Conservation (phyloP, 2,329 filamentous ascomycete species). For the Hysterium pulicare region DNA sequence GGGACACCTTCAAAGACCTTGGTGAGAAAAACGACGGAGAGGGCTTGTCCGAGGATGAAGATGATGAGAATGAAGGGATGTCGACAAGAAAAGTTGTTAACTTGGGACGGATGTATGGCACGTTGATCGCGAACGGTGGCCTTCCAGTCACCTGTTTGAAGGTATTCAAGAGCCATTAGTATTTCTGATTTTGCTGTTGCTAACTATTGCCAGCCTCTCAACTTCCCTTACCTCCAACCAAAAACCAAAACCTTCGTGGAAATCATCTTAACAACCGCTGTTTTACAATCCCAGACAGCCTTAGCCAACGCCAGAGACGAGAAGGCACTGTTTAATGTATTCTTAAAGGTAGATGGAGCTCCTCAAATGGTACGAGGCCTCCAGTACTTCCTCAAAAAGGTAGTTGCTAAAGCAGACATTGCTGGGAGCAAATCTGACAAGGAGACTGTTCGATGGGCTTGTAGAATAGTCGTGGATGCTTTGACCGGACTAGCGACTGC, state of each 20-base stretch:
- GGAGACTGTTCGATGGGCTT: constrained; percentile 48
- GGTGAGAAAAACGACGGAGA: constrained; percentile 72
- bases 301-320: constrained; percentile 51
- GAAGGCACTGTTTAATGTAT: constrained; percentile 60
- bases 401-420: constrained; percentile 64
- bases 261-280: constrained; percentile 70
- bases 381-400: constrained; percentile 75
- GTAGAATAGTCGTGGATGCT: constrained; percentile 36
- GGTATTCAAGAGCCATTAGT: constrained; percentile 21
- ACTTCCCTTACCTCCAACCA: constrained; percentile 71
- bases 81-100: constrained; percentile 62
- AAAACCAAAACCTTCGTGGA: constrained; percentile 79
- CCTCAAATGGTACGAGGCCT: constrained; percentile 70
- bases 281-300: constrained; percentile 62
- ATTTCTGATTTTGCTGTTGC: background rate
- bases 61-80: constrained; percentile 51
- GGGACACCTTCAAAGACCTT: constrained; percentile 79
- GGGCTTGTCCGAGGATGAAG: constrained; percentile 55
- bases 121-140: constrained; percentile 58
- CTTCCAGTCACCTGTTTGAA: constrained; percentile 58
- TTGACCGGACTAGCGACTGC: constrained; percentile 27
- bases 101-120: constrained; percentile 63
- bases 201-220: constrained; percentile 56
- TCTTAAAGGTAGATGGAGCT: constrained; percentile 61
- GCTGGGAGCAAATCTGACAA: constrained; percentile 49